Evolutionary conservation across 2,329 filamentous ascomycete genomes (phyloP).

Genomic region (Monilinia fructicola): DNA sequence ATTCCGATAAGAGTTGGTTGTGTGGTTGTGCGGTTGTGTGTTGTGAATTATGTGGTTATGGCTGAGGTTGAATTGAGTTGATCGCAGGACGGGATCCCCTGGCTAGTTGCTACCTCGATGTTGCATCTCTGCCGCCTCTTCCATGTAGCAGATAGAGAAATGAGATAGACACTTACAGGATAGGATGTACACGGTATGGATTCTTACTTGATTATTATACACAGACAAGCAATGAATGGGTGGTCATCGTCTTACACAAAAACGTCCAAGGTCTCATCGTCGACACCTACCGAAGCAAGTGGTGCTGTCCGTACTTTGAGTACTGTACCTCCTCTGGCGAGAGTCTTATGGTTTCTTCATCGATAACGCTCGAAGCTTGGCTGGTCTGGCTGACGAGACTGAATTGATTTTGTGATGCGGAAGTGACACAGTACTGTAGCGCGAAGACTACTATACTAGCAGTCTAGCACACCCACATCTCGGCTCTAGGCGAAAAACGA

Average conservation of each 20-base stretch:
- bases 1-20: slow-evolving; percentile 13
- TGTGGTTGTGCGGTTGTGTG: background rate
- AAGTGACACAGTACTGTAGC: background rate
- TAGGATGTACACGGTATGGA: too few species aligned
- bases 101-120: slow-evolving; percentile 5
- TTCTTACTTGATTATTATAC: slow-evolving; percentile 2
- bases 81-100: slow-evolving; percentile 3
- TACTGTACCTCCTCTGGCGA: too few species aligned
- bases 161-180: too few species aligned
- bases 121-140: slow-evolving; percentile 13
- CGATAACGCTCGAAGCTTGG: slow-evolving; percentile 10
- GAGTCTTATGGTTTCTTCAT: background rate
- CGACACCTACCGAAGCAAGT: background rate
- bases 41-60: background rate
- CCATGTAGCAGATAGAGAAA: background rate
- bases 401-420: background rate
- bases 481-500: slow-evolving; percentile 24
- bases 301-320: background rate
- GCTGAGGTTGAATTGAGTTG: background rate
- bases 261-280: background rate
- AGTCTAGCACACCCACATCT: slow-evolving; percentile 14
- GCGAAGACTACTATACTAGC: too few species aligned
- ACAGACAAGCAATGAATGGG: background rate
- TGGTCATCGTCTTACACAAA: background rate
- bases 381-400: background rate